These are phyloP conservation scores for Neodidymelliopsis sp. DNA, from an alignment of 2,329 filamentous ascomycete genomes.

Conservation along the genomic window DNA sequence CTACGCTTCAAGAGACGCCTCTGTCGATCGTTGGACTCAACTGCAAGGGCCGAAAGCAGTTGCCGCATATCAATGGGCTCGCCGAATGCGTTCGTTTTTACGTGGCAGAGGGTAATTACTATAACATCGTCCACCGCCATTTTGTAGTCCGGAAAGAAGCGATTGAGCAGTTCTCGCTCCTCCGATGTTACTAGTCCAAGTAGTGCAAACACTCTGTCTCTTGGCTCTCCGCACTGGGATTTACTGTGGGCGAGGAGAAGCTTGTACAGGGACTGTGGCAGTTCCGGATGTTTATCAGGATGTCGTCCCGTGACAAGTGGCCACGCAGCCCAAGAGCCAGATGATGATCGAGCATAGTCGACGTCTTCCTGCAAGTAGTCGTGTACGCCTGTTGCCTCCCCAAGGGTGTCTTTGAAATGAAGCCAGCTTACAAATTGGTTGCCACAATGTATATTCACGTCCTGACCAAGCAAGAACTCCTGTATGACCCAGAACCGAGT, in stretches of 20 bases:
- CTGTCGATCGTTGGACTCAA: too few species aligned
- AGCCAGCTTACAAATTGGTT: not conserved
- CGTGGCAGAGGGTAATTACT: slow-evolving; percentile 12
- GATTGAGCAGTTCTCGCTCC: slow-evolving; percentile 6
- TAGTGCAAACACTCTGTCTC: slow-evolving; percentile 26
- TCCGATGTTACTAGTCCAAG: slow-evolving; percentile 21
- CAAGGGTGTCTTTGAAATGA: not conserved
- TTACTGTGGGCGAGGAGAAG: slow-evolving; percentile 20
- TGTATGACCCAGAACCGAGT: slow-evolving; percentile 12
- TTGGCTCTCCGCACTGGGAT: slow-evolving; percentile 24
- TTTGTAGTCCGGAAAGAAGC: slow-evolving; percentile 17
- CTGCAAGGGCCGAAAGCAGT: not conserved
- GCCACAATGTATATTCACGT: not conserved
- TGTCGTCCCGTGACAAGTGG: slow-evolving; percentile 9
- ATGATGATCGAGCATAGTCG: not conserved
- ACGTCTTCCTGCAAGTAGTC: not conserved
- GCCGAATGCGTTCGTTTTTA: not conserved
- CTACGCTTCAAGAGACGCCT: too few species aligned
- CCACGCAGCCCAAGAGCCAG: not conserved
- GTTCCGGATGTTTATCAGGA: slow-evolving; percentile 7
- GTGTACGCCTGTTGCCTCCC: not conserved
- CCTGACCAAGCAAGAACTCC: slow-evolving; percentile 6
- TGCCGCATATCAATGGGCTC: not conserved
- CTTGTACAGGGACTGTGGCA: slow-evolving; percentile 19
- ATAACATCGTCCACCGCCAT: slow-evolving; percentile 13